Base-by-base conservation (phyloP, 768 basidiomycete genomes). In the Rossbeevera mucosa region DNA sequence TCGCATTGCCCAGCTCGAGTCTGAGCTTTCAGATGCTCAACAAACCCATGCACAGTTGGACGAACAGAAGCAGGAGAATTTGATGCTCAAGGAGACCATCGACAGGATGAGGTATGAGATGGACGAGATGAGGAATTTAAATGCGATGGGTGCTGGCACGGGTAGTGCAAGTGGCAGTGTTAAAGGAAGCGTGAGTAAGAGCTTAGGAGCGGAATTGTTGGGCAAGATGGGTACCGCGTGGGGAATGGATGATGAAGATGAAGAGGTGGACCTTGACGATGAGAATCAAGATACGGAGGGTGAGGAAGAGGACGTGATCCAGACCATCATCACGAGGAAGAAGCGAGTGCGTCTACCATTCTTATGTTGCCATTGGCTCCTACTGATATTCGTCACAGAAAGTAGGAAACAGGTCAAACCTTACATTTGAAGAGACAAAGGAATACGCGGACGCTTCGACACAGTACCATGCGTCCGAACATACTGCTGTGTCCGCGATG, bases 71-170 rank as follows among this genome's bases (percentile, higher is more conserved):
- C 90, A 92, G 62, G 91, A 94, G 75, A 97, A 96, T 62, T 65
- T 95, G 58, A 71, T 91, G 63, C 76, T 97, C 54, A 95, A 95
- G 65, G 94, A 97, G 76, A 96, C 94, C 2, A 97, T 97, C 59
- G 94, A 96, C 65, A 80, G 93, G 44, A 86, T 96, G 81, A 79
- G 91, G 28, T 95, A 87, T 58, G 94, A 97, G 61, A 82, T 97
- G 78, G 94, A 97, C 59, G 92, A 94, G 70, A 81, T 94, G 76
- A 78, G 92, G 36, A 81, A 72, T 48, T 72, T 68, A 44, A 65
- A 71, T 33, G 69, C 58, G 36, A 66, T 69, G 36, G 70, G 69
- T n/a, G 60, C 54, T 12, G 72, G 71, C 12, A 67, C 72, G 0
- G 69, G 71, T 13, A 79, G 76, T 45, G 77, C 76, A 28, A 62